Evolutionary conservation across 2,329 filamentous ascomycete genomes (phyloP).

Genomic region (Davidsoniella eucalypti): DNA sequence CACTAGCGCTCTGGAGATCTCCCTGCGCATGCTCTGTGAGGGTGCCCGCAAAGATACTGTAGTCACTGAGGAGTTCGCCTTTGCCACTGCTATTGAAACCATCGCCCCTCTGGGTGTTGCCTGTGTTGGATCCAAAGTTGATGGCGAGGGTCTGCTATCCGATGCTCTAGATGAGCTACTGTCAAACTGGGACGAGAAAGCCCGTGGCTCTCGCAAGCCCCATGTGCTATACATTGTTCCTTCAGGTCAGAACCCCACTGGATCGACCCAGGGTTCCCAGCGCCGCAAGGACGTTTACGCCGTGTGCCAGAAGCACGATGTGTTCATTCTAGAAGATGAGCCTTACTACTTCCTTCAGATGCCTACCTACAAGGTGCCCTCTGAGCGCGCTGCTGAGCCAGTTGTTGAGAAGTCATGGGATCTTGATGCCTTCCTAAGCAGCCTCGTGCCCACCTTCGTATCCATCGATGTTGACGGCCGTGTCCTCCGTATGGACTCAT

Average conservation of each 20-base stretch:
- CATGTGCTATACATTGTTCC: slow-evolving; percentile 44
- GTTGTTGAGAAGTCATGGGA: slow-evolving; percentile 32
- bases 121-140: slow-evolving; percentile 33
- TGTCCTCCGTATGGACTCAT: slow-evolving; percentile 80
- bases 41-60: slow-evolving; percentile 55
- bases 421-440: slow-evolving; percentile 56
- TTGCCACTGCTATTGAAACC: slow-evolving; percentile 53
- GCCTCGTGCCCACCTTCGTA: slow-evolving; percentile 41
- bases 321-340: slow-evolving; percentile 82
- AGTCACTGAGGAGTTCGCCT: slow-evolving; percentile 82
- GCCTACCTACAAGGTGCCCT: slow-evolving; percentile 53
- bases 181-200: slow-evolving; percentile 30
- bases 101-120: slow-evolving; percentile 35
- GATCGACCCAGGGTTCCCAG: slow-evolving; percentile 56
- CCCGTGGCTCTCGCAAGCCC: slow-evolving; percentile 31
- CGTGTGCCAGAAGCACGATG: slow-evolving; percentile 66
- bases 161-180: slow-evolving; percentile 35
- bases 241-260: slow-evolving; percentile 82
- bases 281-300: slow-evolving; percentile 58
- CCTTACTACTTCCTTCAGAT: slow-evolving; percentile 91
- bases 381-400: slow-evolving; percentile 37
- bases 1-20: slow-evolving; percentile 72
- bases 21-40: slow-evolving; percentile 64
- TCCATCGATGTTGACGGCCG: slow-evolving; percentile 74
- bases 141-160: slow-evolving; percentile 37